Percentiles rank a stretch among this genome's conserved stretches.
Conservation (phyloP, 2,329 filamentous ascomycete species). For the Colletotrichum echinochloae region DNA sequence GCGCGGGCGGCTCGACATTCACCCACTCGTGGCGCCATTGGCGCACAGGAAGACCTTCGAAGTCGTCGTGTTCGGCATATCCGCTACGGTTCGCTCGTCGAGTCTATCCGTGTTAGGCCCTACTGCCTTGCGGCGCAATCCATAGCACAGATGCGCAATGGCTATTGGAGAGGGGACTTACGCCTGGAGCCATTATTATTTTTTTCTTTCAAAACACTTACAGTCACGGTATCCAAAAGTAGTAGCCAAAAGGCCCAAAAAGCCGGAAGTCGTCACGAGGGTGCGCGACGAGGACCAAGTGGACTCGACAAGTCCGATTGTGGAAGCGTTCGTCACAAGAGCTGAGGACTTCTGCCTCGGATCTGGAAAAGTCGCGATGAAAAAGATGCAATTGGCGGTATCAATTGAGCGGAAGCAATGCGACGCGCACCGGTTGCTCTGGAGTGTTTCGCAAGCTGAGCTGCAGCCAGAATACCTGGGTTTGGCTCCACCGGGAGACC, state of each 20-base stretch:
- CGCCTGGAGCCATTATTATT: constrained; percentile 58
- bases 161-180: constrained; percentile 41
- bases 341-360: neutral
- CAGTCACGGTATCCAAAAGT: constrained; percentile 13
- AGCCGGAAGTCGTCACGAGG: constrained; percentile 1
- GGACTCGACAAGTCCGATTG: neutral
- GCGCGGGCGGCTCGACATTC: constrained; percentile 73
- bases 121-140: constrained; percentile 44
- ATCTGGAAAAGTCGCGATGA: neutral
- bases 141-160: neutral
- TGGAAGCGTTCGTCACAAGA: neutral
- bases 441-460: constrained; percentile 16
- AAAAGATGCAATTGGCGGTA: neutral
- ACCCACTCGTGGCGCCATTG: constrained; percentile 86
- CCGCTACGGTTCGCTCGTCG: constrained; percentile 68
- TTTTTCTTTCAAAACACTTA: neutral
- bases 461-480: constrained; percentile 9
- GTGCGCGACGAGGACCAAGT: constrained; percentile 10
- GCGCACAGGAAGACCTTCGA: constrained; percentile 83
- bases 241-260: neutral
- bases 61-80: constrained; percentile 71
- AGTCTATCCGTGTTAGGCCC: constrained; percentile 55
- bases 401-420: constrained; percentile 22
- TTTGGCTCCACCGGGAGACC: constrained; percentile 23
- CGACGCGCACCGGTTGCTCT: constrained; percentile 1